A percentile compares a stretch with the other conserved stretches of the same genome.
phyloP scores from a whole-genome alignment of 176 grass and related monocot species.

The Eremochloa ophiuroides region DNA sequence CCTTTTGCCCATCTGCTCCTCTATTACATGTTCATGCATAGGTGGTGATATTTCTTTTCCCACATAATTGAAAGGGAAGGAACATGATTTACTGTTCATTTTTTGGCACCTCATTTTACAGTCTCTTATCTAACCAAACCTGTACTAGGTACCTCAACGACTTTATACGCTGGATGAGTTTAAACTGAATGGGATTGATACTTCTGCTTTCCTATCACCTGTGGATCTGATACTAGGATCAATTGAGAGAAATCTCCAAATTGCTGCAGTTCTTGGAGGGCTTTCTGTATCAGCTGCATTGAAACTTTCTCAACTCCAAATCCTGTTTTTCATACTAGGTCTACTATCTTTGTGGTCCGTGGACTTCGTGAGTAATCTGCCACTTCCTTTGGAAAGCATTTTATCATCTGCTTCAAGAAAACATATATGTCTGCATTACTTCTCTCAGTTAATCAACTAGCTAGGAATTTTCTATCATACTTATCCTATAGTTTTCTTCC shows the following conservation, averaged over 20 bases:
- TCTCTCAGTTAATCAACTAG: neutral
- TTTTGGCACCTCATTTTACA: neutral
- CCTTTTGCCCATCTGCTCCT: neutral
- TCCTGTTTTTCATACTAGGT: slow-evolving; percentile 56
- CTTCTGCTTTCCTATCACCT: slow-evolving; percentile 66
- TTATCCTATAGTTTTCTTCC: neutral
- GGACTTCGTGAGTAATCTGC: slow-evolving; percentile 68
- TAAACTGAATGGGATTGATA: slow-evolving; percentile 82
- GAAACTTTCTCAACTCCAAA: slow-evolving; percentile 62
- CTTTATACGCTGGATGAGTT: slow-evolving; percentile 80
- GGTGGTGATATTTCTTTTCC: neutral
- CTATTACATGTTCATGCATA: neutral
- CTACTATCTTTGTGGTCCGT: slow-evolving; percentile 74
- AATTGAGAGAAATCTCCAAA: slow-evolving; percentile 77
- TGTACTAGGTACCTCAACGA: slow-evolving; percentile 69
- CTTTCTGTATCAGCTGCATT: slow-evolving; percentile 44
- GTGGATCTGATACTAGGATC: slow-evolving; percentile 66
- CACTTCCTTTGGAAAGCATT: neutral
- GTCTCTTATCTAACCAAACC: slow-evolving; percentile 10
- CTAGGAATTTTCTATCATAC: neutral
- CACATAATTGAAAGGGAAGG: neutral
- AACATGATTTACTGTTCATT: neutral
- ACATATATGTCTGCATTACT: neutral
- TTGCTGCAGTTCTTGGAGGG: slow-evolving; percentile 58
- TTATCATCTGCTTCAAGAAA: neutral